Evolutionary conservation across 2,329 filamentous ascomycete genomes (phyloP).

Genomic region (Cadophora malorum): DNA sequence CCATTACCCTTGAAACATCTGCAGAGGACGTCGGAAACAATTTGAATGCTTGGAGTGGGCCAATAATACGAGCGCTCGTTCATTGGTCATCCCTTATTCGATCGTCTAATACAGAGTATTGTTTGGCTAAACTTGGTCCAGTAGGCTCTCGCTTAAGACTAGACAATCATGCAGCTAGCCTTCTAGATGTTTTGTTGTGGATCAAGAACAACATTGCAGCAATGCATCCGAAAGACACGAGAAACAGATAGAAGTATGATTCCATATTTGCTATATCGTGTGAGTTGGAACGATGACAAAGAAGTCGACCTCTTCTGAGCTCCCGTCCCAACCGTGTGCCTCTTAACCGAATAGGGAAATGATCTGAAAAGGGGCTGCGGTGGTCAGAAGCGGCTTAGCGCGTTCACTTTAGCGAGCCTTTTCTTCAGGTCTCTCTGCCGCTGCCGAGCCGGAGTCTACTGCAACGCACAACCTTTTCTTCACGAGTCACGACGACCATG

Average conservation of each 20-base stretch:
- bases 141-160: background rate
- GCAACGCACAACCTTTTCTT: slow-evolving; percentile 7
- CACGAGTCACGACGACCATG: slow-evolving; percentile 4
- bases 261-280: background rate
- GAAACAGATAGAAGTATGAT: background rate
- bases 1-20: background rate
- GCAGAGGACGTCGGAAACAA: slow-evolving; percentile 3
- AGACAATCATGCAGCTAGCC: slow-evolving; percentile 4
- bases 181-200: slow-evolving; percentile 1
- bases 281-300: background rate
- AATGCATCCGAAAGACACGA: background rate
- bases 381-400: background rate
- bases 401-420: background rate
- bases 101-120: background rate
- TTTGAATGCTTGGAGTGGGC: slow-evolving; percentile 10
- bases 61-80: slow-evolving; percentile 19
- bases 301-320: background rate
- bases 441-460: slow-evolving; percentile 14
- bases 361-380: slow-evolving; percentile 13
- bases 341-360: slow-evolving; percentile 1
- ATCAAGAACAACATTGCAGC: background rate
- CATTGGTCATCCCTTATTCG: background rate
- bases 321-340: background rate
- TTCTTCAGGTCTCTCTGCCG: background rate
- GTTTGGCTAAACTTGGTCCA: background rate